Evolutionary conservation across 768 basidiomycete genomes (phyloP), one percentile per base, ranked within the genome.

Genomic region (Mycena galopus): DNA sequence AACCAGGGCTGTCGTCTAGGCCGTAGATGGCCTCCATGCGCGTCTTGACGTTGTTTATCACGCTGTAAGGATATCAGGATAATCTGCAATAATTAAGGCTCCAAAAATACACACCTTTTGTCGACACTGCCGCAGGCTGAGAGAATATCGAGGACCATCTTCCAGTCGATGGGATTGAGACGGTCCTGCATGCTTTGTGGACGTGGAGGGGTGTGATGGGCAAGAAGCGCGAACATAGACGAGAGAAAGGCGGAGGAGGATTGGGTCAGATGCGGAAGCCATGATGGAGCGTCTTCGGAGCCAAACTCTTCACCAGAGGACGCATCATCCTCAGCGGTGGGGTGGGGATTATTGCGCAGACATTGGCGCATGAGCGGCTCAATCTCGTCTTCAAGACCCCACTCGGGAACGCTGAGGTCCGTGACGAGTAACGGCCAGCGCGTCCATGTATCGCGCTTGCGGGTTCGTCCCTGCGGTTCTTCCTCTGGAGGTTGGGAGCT

Each of bases 371-470:
- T 85, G 33, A 94, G 76, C 2, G 84, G 78, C 25, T 80, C 79
- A 11, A 95, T 85, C 80, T 95, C 94, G 73, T 95, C 94, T 57
- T 90, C 86, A 25, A 95, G 81, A 11, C 82, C 81, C 91, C 91
- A 95, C 80, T 94, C 90, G 1, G 94, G 93, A 11, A 88, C 82
- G 27, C 86, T 83, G 19, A 93, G 86, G 75, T 95, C 92, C 19
- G 84, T 83, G 4, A 84, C 75, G 21, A 90, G 86, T 61, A 94
- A 86, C 1, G 94, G 94, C 94, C 94, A 95, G 9, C 90, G 85
- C 0, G 93, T 94, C 93, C 93, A 94, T 0, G 82, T 83, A 75
- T 92, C 89, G 27, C 85, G 77, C 78, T 79, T 79, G 71, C 77
- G 37, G 4, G 27, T n/a, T 23, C 30, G 64, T 27, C 47, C 44